Evolutionary conservation across 495 filamentous ascomycete species (phyloP).

Genomic region (Ramalina peruviana): DNA sequence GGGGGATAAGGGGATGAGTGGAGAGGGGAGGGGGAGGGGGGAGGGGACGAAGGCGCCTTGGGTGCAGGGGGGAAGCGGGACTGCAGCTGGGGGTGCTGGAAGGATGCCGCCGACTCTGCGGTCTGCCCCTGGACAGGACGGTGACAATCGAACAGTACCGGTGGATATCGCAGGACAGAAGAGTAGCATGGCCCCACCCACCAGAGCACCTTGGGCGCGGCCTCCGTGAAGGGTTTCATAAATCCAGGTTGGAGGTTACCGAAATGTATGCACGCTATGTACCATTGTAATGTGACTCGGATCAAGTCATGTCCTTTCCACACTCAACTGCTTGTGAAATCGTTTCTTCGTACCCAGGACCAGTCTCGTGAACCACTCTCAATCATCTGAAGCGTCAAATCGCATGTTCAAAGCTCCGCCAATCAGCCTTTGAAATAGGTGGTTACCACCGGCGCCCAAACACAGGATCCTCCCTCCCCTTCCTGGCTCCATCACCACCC

Average conservation of each 20-base stretch:
- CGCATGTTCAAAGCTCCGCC: neutral
- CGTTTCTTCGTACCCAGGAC: neutral
- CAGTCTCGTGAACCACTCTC: neutral
- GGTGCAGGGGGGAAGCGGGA: neutral
- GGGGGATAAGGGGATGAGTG: neutral
- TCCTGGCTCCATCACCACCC: neutral
- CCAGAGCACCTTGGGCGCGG: constrained; percentile 9
- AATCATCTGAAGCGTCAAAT: neutral
- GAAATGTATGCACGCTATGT: no score
- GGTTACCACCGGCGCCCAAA: constrained; percentile 14
- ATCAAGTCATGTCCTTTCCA: no score
- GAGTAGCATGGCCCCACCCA: constrained; percentile 9
- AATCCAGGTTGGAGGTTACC: no score
- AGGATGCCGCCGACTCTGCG: neutral
- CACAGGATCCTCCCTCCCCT: constrained; percentile 7
- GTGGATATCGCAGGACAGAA: neutral
- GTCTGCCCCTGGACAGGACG: neutral
- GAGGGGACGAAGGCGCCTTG: constrained; percentile 10
- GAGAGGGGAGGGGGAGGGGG: neutral
- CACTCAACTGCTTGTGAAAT: no score
- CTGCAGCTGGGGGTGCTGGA: neutral
- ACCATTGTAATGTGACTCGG: no score
- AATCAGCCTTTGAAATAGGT: neutral
- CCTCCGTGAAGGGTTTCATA: neutral
- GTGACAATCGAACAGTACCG: neutral